phyloP scores from a whole-genome alignment of 495 filamentous ascomycete genomes.

The Talaromyces thailandensis region DNA sequence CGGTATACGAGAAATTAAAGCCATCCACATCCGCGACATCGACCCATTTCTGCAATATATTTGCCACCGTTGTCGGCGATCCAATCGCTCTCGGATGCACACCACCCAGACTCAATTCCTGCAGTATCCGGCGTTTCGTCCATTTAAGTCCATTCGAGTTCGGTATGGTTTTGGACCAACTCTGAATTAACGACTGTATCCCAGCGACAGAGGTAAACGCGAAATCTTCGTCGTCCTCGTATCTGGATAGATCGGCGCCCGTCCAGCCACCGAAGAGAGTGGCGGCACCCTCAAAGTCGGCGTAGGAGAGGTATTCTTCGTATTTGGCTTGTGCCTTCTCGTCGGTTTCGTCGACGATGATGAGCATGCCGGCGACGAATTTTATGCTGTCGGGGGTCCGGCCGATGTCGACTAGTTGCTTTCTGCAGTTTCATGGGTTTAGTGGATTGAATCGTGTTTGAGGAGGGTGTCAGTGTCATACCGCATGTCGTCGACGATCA shows the following conservation, averaged over 20 bases:
- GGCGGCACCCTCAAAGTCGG: constrained; percentile 3
- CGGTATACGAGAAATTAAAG: constrained; percentile 45
- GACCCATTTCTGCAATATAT: constrained; percentile 37
- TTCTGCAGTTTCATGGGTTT: neutral
- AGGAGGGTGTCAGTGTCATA: neutral
- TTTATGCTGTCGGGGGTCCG: constrained; percentile 7
- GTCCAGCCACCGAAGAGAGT: constrained; percentile 6
- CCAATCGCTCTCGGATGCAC: constrained; percentile 4
- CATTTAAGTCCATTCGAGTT: constrained; percentile 9
- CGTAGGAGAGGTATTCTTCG: constrained; percentile 5
- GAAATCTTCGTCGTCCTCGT: constrained; percentile 8
- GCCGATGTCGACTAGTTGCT: constrained; percentile 5
- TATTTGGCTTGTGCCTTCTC: constrained; percentile 35
- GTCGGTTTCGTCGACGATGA: constrained; percentile 11
- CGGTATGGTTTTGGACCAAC: constrained; percentile 6
- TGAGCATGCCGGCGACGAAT: constrained; percentile 7
- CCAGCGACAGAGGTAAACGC: neutral
- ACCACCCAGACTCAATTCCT: constrained; percentile 7
- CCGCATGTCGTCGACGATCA: constrained; percentile 36
- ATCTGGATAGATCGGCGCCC: constrained; percentile 7
- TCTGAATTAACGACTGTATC: constrained; percentile 6
- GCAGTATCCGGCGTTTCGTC: constrained; percentile 5
- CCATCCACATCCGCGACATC: constrained; percentile 38
- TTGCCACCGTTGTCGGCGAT: constrained; percentile 28
- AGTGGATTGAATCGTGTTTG: neutral